A percentile compares a stretch with the other conserved stretches of the same genome.
phyloP scores from a whole-genome alignment of 306 rosid species.

The Cucurbita moschata region DNA sequence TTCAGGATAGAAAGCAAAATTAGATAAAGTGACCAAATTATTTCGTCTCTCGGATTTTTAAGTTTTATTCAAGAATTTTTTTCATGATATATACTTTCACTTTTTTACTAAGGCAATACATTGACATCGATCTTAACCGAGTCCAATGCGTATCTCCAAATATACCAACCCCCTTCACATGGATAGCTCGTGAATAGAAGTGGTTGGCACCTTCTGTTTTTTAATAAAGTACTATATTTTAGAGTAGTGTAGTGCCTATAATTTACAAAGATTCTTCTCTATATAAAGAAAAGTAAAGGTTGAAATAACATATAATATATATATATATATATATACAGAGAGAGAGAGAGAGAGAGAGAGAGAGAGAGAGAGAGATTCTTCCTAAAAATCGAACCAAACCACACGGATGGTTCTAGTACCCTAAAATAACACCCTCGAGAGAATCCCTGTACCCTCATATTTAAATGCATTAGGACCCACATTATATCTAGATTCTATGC shows the following conservation, averaged over 20 bases:
- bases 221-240: not conserved
- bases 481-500: conserved; percentile 60
- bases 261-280: conserved; percentile 11
- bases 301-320: conserved; percentile 7
- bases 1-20: not conserved
- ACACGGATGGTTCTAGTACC: conserved; percentile 36
- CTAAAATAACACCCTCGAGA: conserved; percentile 21
- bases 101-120: not conserved
- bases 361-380: conserved; percentile 19
- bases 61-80: not conserved
- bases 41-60: not conserved
- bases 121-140: not conserved
- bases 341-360: conserved; percentile 3
- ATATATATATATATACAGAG: not conserved
- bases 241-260: conserved; percentile 11
- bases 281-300: not conserved
- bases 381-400: conserved; percentile 22
- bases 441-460: conserved; percentile 32
- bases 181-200: conserved; percentile 59
- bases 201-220: conserved; percentile 5
- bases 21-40: not conserved
- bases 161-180: conserved; percentile 57
- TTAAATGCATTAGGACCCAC: conserved; percentile 41
- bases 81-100: not conserved
- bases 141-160: not conserved